These are phyloP conservation scores for Noccaea bulbosa DNA, from an alignment of 345 rosid genomes.

Conservation along the genomic window DNA sequence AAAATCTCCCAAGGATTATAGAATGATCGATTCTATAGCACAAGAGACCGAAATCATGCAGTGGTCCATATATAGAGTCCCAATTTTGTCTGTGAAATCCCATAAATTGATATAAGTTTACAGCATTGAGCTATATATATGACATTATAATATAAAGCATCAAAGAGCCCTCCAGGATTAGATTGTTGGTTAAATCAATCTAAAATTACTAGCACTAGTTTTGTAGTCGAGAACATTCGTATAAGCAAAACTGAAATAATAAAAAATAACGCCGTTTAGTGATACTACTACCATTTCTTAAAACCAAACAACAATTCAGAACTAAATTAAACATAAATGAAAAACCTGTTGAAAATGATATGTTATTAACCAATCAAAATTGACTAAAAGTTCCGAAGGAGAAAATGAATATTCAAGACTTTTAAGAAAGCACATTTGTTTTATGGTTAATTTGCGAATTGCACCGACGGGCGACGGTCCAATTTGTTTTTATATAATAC, in stretches of 20 bases:
- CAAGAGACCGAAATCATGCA: constrained; percentile 16
- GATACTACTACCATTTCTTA: not conserved
- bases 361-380: not conserved
- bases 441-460: constrained; percentile 23
- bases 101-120: not conserved
- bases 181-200: not conserved
- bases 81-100: constrained; percentile 17
- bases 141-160: not conserved
- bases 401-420: constrained; percentile 15
- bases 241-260: not conserved
- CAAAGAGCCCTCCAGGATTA: not conserved
- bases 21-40: constrained; percentile 20
- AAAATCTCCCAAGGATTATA: constrained; percentile 28
- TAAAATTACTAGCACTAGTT: not conserved
- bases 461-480: constrained; percentile 45
- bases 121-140: not conserved
- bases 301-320: constrained; percentile 18
- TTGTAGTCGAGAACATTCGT: not conserved
- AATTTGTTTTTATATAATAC: not conserved
- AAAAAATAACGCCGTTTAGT: not conserved
- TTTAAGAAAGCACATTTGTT: constrained; percentile 37
- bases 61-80: constrained; percentile 30
- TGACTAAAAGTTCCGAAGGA: constrained; percentile 11
- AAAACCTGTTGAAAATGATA: not conserved
- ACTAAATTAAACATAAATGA: not conserved